Percentiles rank a stretch among this genome's conserved stretches.
Conservation (phyloP, 345 rosid genomes). For the Salix dunnii region DNA sequence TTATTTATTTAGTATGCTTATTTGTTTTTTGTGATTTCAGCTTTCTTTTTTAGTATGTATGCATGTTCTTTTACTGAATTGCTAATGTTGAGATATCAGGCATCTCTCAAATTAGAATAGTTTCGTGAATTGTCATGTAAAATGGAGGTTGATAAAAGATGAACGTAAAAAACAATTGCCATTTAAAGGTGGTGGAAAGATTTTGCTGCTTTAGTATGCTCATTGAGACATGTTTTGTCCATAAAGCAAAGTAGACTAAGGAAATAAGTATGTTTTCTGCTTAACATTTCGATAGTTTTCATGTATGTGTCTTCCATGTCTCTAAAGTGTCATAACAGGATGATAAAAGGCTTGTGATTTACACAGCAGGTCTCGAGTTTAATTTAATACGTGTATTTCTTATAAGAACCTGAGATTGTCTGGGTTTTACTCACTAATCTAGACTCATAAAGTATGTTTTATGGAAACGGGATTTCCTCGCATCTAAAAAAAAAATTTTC, state of each 20-base stretch:
- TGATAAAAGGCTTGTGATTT: too few species aligned
- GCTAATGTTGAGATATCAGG: not conserved
- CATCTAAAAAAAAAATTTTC: too few species aligned
- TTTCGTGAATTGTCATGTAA: not conserved
- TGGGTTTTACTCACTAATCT: too few species aligned
- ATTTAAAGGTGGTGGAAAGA: not conserved
- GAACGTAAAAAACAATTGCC: not conserved
- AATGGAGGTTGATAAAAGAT: not conserved
- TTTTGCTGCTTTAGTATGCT: not conserved
- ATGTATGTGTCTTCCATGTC: not conserved
- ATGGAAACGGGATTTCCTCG: too few species aligned
- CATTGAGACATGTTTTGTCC: not conserved
- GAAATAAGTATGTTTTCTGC: not conserved
- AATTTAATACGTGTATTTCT: too few species aligned
- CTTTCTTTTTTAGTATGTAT: not conserved
- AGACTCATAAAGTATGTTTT: too few species aligned
- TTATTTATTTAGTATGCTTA: too few species aligned
- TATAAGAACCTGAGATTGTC: too few species aligned
- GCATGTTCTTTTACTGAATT: not conserved
- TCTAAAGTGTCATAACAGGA: fast-evolving
- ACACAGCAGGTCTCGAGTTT: too few species aligned
- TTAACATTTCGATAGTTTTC: not conserved
- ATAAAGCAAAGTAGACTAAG: not conserved
- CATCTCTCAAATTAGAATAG: not conserved
- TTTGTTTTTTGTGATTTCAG: not conserved